Evolutionary conservation across 2,329 filamentous ascomycete species (phyloP).

Genomic region (Ceratocystis colombiana): DNA sequence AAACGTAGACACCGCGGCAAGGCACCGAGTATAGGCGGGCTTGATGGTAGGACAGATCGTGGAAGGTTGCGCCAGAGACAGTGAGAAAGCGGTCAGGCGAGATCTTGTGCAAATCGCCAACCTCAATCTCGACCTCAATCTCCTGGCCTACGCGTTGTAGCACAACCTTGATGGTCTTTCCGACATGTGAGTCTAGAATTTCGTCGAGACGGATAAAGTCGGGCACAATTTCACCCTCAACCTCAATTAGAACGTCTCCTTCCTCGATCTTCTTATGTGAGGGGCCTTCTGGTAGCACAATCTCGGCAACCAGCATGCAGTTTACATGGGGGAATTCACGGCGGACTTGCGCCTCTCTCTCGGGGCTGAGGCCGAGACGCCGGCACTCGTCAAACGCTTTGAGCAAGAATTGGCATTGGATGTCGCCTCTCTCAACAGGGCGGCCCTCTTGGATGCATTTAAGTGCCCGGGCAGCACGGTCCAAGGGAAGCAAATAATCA

Average conservation of each 20-base stretch:
- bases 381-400: slow-evolving; percentile 97
- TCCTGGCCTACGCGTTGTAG: slow-evolving; percentile 85
- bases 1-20: slow-evolving; percentile 85
- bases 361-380: slow-evolving; percentile 68
- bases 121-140: slow-evolving; percentile 70
- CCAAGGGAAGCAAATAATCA: slow-evolving; percentile 91
- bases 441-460: slow-evolving; percentile 70
- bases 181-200: slow-evolving; percentile 81
- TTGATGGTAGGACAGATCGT: slow-evolving; percentile 94
- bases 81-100: slow-evolving; percentile 93
- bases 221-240: slow-evolving; percentile 86
- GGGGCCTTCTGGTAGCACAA: slow-evolving; percentile 82
- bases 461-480: slow-evolving; percentile 78
- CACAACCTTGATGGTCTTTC: slow-evolving; percentile 63
- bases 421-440: slow-evolving; percentile 80
- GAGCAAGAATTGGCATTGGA: slow-evolving; percentile 92
- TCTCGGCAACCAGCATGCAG: slow-evolving; percentile 93
- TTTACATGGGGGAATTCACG: slow-evolving; percentile 83
- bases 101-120: slow-evolving; percentile 85
- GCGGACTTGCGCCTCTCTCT: slow-evolving; percentile 79
- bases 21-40: slow-evolving; percentile 91
- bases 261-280: slow-evolving; percentile 81
- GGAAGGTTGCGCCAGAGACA: slow-evolving; percentile 88
- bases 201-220: slow-evolving; percentile 88
- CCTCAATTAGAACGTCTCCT: slow-evolving; percentile 84